phyloP scores from a whole-genome alignment of 257 asterid species.

The Datura wrightii region DNA sequence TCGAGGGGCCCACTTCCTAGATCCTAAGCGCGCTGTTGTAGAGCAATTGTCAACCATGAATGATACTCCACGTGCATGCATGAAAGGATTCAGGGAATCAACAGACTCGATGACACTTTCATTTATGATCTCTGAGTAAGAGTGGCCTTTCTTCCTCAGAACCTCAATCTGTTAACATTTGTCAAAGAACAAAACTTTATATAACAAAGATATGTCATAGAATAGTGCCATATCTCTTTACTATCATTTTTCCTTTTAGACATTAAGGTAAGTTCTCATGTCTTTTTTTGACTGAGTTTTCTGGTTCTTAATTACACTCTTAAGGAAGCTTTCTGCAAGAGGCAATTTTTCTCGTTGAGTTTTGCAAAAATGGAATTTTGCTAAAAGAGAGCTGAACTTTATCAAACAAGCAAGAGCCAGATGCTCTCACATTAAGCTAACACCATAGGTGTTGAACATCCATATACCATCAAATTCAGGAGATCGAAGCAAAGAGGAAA shows the following conservation, averaged over 20 bases:
- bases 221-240: background rate
- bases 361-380: background rate
- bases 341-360: background rate
- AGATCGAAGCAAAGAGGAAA: background rate
- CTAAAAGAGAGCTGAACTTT: background rate
- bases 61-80: conserved; percentile 98
- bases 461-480: conserved; percentile 1
- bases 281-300: background rate
- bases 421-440: background rate
- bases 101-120: conserved; percentile 93
- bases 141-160: conserved; percentile 93
- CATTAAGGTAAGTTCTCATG: background rate
- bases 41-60: conserved; percentile 99
- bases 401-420: conserved; percentile 1
- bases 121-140: conserved; percentile 91
- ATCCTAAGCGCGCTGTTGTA: conserved; percentile 88
- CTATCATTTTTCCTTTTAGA: background rate
- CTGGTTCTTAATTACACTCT: background rate
- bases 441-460: background rate
- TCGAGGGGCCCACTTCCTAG: conserved; percentile 96
- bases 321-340: background rate
- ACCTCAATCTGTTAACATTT: conserved; percentile 69
- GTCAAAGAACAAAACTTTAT: background rate
- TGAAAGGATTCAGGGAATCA: conserved; percentile 94
- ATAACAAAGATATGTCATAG: background rate